Percentiles rank a stretch among this genome's conserved stretches.
phyloP scores from a whole-genome alignment of 2,329 filamentous ascomycete species.

The Myriangium duriaei region DNA sequence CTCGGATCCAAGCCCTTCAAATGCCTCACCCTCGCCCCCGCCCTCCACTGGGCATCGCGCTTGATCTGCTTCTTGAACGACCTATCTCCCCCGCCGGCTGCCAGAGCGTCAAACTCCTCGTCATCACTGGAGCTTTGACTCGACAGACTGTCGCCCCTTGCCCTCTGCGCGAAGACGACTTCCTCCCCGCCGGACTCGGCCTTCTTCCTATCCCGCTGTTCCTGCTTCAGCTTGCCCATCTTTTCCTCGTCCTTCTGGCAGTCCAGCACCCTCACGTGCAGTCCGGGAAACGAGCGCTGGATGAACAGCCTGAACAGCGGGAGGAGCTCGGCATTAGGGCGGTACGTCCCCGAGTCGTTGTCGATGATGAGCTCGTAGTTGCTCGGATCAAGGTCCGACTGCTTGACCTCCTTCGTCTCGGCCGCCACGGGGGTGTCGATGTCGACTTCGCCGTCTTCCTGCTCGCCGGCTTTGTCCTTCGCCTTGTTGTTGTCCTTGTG shows the following conservation, averaged over 20 bases:
- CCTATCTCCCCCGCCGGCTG: conserved; percentile 4
- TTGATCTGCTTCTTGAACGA: conserved; percentile 8
- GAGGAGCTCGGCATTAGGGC: conserved; percentile 67
- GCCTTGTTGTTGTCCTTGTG: background rate
- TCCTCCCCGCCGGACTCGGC: conserved; percentile 36
- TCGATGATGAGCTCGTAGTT: conserved; percentile 84
- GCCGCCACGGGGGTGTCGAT: conserved; percentile 42
- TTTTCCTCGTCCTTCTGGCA: conserved; percentile 60
- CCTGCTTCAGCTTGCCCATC: conserved; percentile 61
- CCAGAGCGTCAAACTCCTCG: conserved; percentile 42
- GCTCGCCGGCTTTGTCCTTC: conserved; percentile 8
- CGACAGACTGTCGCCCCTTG: conserved; percentile 22
- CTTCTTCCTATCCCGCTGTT: conserved; percentile 65
- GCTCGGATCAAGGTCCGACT: conserved; percentile 38
- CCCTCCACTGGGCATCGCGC: conserved; percentile 8
- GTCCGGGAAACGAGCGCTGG: conserved; percentile 58
- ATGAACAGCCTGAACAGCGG: conserved; percentile 61
- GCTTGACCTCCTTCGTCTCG: conserved; percentile 30
- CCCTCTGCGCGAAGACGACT: conserved; percentile 21
- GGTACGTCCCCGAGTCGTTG: conserved; percentile 89
- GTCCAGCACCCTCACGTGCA: conserved; percentile 61
- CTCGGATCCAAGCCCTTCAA: conserved; percentile 7
- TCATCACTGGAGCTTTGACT: conserved; percentile 43
- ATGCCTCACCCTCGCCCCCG: conserved; percentile 5
- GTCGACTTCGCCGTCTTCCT: conserved; percentile 11